phyloP scores from a whole-genome alignment of 2,329 filamentous ascomycete species.

The Nemania abortiva region DNA sequence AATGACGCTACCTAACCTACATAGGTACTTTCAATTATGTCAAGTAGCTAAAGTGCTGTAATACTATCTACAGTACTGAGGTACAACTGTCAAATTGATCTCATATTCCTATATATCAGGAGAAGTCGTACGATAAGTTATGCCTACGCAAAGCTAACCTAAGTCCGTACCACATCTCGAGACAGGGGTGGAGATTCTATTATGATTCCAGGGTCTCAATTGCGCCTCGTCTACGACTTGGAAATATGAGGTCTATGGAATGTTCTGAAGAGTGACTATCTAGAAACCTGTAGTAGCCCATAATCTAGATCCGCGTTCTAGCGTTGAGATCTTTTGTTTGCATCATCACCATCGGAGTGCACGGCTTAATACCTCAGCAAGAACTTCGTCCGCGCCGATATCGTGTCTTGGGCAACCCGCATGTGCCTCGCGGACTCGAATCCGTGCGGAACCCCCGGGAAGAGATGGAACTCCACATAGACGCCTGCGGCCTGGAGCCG shows the following conservation, averaged over 20 bases:
- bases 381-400: conserved; percentile 24
- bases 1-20: background rate
- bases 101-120: background rate
- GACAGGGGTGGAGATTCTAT: background rate
- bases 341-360: background rate
- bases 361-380: conserved; percentile 28
- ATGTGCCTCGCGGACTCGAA: conserved; percentile 27
- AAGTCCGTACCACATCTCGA: background rate
- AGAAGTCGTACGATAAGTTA: background rate
- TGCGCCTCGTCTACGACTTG: too few relatives aligned
- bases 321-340: background rate
- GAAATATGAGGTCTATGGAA: too few relatives aligned
- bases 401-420: conserved; percentile 11
- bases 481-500: conserved; percentile 43
- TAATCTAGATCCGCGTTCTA: background rate
- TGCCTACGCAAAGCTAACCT: background rate
- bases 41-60: background rate
- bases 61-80: background rate
- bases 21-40: background rate
- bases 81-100: background rate
- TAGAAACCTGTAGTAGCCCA: background rate
- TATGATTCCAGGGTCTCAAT: background rate
- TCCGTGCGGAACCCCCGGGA: conserved; percentile 44
- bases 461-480: conserved; percentile 48
- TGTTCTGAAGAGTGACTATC: too few relatives aligned